phyloP scores from a whole-genome alignment of 495 filamentous ascomycete species.

The Xylaria intraflava region DNA sequence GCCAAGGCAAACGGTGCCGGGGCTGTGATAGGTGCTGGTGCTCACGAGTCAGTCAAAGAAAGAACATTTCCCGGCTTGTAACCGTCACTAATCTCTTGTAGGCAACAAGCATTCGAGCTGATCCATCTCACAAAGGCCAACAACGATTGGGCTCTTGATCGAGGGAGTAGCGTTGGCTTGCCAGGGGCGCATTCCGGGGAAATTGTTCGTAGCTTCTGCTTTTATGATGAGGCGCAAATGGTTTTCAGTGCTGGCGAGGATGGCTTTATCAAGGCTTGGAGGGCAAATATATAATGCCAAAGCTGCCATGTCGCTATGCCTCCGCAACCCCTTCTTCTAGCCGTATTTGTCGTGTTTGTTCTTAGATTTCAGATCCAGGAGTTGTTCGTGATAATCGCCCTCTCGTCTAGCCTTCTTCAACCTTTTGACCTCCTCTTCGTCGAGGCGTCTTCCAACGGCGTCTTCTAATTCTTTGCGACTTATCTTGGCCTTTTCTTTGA shows the following conservation, averaged over 20 bases:
- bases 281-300: slow-evolving; percentile 23
- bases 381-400: slow-evolving; percentile 82
- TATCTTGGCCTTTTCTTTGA: slow-evolving; percentile 76
- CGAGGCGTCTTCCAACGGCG: slow-evolving; percentile 64
- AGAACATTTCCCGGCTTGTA: neutral
- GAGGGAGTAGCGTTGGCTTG: slow-evolving; percentile 55
- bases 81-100: slow-evolving; percentile 25
- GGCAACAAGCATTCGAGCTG: slow-evolving; percentile 60
- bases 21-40: slow-evolving; percentile 55
- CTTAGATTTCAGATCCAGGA: slow-evolving; percentile 87
- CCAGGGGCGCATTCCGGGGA: slow-evolving; percentile 77
- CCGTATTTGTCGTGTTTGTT: slow-evolving; percentile 92
- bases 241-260: slow-evolving; percentile 78
- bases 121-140: slow-evolving; percentile 53
- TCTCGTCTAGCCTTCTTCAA: slow-evolving; percentile 79
- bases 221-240: slow-evolving; percentile 62
- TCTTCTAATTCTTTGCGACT: slow-evolving; percentile 82
- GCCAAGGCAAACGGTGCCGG: slow-evolving; percentile 48
- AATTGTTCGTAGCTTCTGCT: slow-evolving; percentile 70
- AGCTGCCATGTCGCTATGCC: neutral
- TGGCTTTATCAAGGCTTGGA: slow-evolving; percentile 63
- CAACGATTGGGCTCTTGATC: slow-evolving; percentile 57
- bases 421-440: slow-evolving; percentile 77
- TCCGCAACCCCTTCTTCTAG: slow-evolving; percentile 17
- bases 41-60: slow-evolving; percentile 46